Evolutionary conservation across 805 yeast genomes (phyloP), one percentile per base, ranked within the genome.

Genomic region (Wickerhamiella occidentalis): DNA sequence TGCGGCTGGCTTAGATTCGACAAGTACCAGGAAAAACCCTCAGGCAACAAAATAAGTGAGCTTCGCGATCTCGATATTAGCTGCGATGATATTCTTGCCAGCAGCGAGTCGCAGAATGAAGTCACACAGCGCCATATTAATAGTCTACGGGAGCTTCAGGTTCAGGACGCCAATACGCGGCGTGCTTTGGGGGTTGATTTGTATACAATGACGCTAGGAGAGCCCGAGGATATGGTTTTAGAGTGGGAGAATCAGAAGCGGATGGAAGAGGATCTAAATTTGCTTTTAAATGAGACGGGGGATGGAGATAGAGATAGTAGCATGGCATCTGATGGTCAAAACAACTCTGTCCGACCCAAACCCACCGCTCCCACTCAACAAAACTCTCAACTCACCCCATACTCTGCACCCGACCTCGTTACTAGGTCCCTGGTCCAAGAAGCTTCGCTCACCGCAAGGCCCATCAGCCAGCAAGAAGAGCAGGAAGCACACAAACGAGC

Each of bases 1-100:
- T 85, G 96, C 63, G 79, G 80, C 4, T 85, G 94, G 90, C 52
- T 88, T 19, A 65, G 72, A 15, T 50, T 80, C 0, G 50, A 54
- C 8, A 41, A 47, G 13, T 45, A 6, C 28, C 19, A 38, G n/a
- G 11, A 12, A 11, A 23, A 45, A 9, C 37, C 49, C 11, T 25
- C 5, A 12, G 45, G 30, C 17, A 40, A 35, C 26, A 22, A 18
- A 2, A 26, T 23, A 30, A 41, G 55, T 13, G 17, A 17, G 13
- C 4, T 33, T 3, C 9, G 38, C 9, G 97, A 90, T 60, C 59
- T 87, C 12, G 96, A 90, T 61, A 65, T 81, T 0, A 56, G 70
- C 5, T 79, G 86, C 0, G 71, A 67, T n/a, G 66, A 72, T 61
- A 40, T 40, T 7, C 81, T 90, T 11, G 28, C 33, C 12, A 29